A percentile compares a stretch with the other conserved stretches of the same genome.
Evolutionary conservation across 1,284 basidiomycete species (phyloP).

Genomic region (Sporisorium sorghi): DNA sequence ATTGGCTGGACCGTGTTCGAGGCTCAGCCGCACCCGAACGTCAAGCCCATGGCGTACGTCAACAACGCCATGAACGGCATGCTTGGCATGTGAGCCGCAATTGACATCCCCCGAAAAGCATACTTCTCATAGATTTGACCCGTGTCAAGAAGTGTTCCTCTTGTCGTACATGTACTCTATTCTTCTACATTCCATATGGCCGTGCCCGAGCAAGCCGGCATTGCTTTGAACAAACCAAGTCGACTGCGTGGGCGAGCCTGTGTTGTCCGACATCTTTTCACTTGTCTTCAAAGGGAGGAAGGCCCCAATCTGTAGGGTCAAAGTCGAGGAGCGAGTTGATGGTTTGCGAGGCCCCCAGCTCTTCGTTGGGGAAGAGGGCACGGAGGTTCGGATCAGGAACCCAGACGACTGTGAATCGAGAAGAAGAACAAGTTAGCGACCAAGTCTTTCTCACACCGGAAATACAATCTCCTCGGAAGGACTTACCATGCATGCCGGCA

Average conservation of each 20-base stretch:
- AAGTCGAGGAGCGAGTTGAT: slow-evolving; percentile 64
- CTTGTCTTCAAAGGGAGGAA: slow-evolving; percentile 58
- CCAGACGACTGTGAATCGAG: slow-evolving; percentile 59
- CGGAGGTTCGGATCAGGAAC: slow-evolving; percentile 63
- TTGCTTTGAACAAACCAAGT: neutral
- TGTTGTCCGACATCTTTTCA: neutral
- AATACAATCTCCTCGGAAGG: neutral
- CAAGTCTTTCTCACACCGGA: neutral
- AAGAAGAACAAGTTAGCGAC: neutral
- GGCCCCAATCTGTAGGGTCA: slow-evolving; percentile 63
- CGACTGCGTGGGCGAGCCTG: neutral
- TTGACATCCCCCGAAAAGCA: slow-evolving; percentile 5
- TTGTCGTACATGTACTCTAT: slow-evolving; percentile 6
- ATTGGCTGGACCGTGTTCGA: slow-evolving; percentile 82
- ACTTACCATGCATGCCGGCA: slow-evolving; percentile 67
- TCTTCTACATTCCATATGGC: slow-evolving; percentile 2
- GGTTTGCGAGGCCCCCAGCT: slow-evolving; percentile 61
- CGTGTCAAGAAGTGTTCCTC: too few relatives aligned
- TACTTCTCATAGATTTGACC: neutral
- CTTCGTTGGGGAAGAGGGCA: slow-evolving; percentile 43
- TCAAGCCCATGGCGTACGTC: slow-evolving; percentile 90
- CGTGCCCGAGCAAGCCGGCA: neutral
- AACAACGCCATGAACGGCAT: slow-evolving; percentile 60
- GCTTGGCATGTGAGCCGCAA: slow-evolving; percentile 40
- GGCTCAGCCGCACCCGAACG: slow-evolving; percentile 85